phyloP scores from a whole-genome alignment of 306 rosid species.

The Trifolium subterraneum region DNA sequence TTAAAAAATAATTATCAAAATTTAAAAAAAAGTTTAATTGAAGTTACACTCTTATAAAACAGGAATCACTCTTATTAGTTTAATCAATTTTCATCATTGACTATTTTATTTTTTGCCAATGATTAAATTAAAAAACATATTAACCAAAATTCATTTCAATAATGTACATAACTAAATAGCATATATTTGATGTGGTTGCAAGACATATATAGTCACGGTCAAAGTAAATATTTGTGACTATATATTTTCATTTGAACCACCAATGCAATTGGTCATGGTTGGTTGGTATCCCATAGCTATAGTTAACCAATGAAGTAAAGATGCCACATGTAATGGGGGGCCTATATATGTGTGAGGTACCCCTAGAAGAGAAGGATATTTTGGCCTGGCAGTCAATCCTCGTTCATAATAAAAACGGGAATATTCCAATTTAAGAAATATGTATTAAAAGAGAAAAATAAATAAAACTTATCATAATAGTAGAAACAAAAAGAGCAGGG shows the following conservation, averaged over 20 bases:
- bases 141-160: background rate
- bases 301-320: background rate
- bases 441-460: conserved; percentile 23
- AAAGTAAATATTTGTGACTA: background rate
- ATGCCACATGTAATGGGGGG: conserved; percentile 38
- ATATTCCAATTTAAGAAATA: conserved; percentile 60
- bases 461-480: conserved; percentile 38
- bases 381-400: conserved; percentile 63
- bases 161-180: background rate
- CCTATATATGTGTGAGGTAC: conserved; percentile 32
- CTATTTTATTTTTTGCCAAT: no score
- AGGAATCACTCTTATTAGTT: no score
- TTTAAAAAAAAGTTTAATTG: no score
- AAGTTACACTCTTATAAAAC: no score
- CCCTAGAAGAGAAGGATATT: conserved; percentile 55
- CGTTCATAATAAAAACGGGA: conserved; percentile 64
- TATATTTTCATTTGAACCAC: background rate
- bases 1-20: background rate
- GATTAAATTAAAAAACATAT: no score
- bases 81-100: no score
- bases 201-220: conserved; percentile 12
- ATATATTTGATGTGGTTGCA: conserved; percentile 1
- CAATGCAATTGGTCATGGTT: background rate
- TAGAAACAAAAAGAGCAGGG: conserved; percentile 46
- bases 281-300: conserved; percentile 8